Conservation (phyloP, 225 moss, liverwort and hornwort genomes). For the Pseudisothecium myosuroides region DNA sequence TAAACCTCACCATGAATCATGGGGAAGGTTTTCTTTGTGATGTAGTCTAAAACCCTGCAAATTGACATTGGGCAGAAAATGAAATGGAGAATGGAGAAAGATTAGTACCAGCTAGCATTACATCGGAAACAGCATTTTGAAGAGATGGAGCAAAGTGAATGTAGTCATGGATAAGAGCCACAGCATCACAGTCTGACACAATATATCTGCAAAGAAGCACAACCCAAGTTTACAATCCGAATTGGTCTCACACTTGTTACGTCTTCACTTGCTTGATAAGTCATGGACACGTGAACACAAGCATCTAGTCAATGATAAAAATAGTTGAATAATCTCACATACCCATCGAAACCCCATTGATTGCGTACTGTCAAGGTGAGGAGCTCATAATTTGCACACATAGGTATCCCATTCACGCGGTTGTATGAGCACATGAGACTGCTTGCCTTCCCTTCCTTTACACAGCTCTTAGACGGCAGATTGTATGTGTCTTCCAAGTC, state of each 20-base stretch:
- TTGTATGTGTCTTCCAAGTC: constrained; percentile 82
- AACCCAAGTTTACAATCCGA: not conserved
- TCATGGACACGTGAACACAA: not conserved
- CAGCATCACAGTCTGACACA: constrained; percentile 77
- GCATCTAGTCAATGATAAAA: not conserved
- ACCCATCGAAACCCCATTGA: constrained; percentile 73
- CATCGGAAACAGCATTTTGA: constrained; percentile 36
- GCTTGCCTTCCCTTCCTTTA: constrained; percentile 55
- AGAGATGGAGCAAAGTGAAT: constrained; percentile 32
- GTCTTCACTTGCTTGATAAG: not conserved
- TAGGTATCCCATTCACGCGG: constrained; percentile 55
- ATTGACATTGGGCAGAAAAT: not conserved
- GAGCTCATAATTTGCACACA: constrained; percentile 52
- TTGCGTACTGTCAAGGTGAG: constrained; percentile 49
- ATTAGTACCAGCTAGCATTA: constrained; percentile 51
- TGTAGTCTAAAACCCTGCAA: not conserved
- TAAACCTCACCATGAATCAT: not conserved
- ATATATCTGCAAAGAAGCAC: constrained; percentile 46
- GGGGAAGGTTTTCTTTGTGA: not conserved
- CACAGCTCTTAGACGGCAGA: constrained; percentile 52
- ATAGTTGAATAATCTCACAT: not conserved
- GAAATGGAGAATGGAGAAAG: not conserved
- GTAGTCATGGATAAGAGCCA: constrained; percentile 44
- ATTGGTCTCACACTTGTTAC: not conserved
- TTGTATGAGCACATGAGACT: constrained; percentile 86